Conservation (phyloP, 176 grass and related monocot genomes). For the Chloris gayana region DNA sequence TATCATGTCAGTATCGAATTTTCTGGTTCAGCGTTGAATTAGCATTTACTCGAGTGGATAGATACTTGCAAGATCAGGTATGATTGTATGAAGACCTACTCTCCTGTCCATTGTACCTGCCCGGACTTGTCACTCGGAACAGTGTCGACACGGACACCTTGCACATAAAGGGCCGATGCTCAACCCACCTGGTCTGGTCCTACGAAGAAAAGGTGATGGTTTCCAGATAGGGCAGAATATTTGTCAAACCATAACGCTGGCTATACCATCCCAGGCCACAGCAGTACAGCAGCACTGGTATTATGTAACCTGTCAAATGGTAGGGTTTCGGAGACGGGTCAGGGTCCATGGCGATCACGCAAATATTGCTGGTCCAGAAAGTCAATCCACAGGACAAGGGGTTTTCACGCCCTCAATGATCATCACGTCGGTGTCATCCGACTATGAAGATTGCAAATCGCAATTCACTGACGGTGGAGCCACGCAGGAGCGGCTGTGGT, state of each 20-base stretch:
- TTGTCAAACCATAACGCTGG: slow-evolving; percentile 27
- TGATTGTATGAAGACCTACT: slow-evolving; percentile 11
- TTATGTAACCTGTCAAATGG: slow-evolving; percentile 23
- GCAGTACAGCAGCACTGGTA: not conserved
- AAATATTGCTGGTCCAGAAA: slow-evolving; percentile 33
- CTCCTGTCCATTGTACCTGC: not conserved
- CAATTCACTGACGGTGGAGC: slow-evolving; percentile 24
- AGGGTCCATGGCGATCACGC: slow-evolving; percentile 13
- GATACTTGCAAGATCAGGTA: not conserved
- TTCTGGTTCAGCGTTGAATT: slow-evolving; percentile 13
- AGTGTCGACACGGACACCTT: slow-evolving; percentile 7
- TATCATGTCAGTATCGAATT: not conserved
- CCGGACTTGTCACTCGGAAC: slow-evolving; percentile 30
- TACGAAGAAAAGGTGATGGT: slow-evolving; percentile 16
- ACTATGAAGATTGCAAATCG: slow-evolving; percentile 3
- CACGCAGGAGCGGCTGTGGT: slow-evolving; percentile 6
- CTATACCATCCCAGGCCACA: not conserved
- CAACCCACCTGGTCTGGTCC: slow-evolving; percentile 35
- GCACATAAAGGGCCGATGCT: slow-evolving; percentile 22
- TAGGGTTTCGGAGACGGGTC: slow-evolving; percentile 17
- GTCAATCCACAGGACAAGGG: not conserved
- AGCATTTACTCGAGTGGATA: not conserved
- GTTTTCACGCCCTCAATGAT: slow-evolving; percentile 27
- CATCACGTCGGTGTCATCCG: slow-evolving; percentile 26
- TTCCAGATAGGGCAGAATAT: slow-evolving; percentile 30